Evolutionary conservation across 2,329 filamentous ascomycete genomes (phyloP).

Genomic region (Zarea fungicola): DNA sequence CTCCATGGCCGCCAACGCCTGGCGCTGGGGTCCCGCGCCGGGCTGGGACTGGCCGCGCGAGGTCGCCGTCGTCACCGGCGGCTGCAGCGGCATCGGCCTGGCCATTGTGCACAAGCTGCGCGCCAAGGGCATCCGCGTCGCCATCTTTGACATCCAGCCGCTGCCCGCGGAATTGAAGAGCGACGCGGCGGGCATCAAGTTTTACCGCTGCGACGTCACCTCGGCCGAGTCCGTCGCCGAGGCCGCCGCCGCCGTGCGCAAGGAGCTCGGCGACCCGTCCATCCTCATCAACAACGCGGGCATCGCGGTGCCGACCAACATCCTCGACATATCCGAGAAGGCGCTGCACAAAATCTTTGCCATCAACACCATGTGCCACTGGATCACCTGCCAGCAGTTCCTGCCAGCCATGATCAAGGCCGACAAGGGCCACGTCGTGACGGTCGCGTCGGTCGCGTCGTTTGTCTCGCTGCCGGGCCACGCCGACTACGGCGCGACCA

Average conservation of each 20-base stretch:
- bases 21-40: slow-evolving; percentile 4
- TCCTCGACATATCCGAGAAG: slow-evolving; percentile 49
- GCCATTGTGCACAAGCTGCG: slow-evolving; percentile 55
- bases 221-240: slow-evolving; percentile 43
- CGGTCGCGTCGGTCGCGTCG: slow-evolving; percentile 57
- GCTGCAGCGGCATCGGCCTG: slow-evolving; percentile 64
- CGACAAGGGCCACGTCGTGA: slow-evolving; percentile 66
- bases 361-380: slow-evolving; percentile 61
- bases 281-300: slow-evolving; percentile 66
- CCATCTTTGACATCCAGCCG: slow-evolving; percentile 55
- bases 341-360: slow-evolving; percentile 58
- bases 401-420: slow-evolving; percentile 54
- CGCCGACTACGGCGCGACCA: slow-evolving; percentile 59
- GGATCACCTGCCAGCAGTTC: slow-evolving; percentile 57
- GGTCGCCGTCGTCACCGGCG: slow-evolving; percentile 66
- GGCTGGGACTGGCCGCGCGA: slow-evolving; percentile 19
- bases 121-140: slow-evolving; percentile 57
- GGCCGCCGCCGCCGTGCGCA: slow-evolving; percentile 44
- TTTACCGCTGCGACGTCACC: slow-evolving; percentile 63
- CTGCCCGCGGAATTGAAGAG: slow-evolving; percentile 13
- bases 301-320: slow-evolving; percentile 48
- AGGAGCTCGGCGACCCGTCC: slow-evolving; percentile 53
- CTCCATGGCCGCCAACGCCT: slow-evolving; percentile 15
- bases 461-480: slow-evolving; percentile 53
- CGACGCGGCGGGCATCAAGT: slow-evolving; percentile 44